Base-by-base conservation (phyloP, 2,329 filamentous ascomycete species). In the Knoxdaviesia proteae region DNA sequence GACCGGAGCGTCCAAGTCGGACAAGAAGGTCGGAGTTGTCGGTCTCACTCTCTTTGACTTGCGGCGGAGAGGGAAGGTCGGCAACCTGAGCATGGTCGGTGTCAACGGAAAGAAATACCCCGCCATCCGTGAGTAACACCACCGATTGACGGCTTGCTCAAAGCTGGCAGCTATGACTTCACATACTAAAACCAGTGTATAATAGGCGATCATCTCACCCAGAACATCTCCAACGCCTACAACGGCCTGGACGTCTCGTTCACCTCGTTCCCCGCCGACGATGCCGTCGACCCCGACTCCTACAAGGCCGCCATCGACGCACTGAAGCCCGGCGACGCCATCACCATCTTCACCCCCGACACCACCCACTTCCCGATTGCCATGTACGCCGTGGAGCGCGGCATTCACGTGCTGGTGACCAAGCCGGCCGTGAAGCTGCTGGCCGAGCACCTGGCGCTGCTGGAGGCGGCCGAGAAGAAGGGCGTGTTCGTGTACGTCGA, bases 21-120 rank as follows among this genome's bases (percentile, higher is more conserved):
- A 94, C 68, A 94, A 94, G 67, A 94, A 94, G 61, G 81, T 94
- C 41, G 87, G 88, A 45, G 88, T 94, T 7, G 87, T 94, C 11
- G 87, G 83, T 36, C 64, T 94, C 57, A 88, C 83, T 30, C 67
- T 94, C 50, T 93, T 94, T 58, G 87, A 94, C 58, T 68, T 94
- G 49, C 77, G 87, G 46, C 72, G 86, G 48, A 71, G 87, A 57
- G 86, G 87, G 51, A 94, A 94, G 62, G 87, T 94, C 30, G 78
- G 74, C 51, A 75, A 81, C 47, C 66, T 94, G 53, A 76, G 75
- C 54, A 94, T 94, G 87, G 87, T 83, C 29, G 88, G 87, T 44
- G 83, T 84, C 44, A 86, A 83, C 47, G 88, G 87, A 48, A 72
- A 70, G 54, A 94, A 94, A 62, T 94, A 84, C 60, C 84, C 86